phyloP scores from a whole-genome alignment of 140 eudicot species.

The Flaveria floridana region DNA sequence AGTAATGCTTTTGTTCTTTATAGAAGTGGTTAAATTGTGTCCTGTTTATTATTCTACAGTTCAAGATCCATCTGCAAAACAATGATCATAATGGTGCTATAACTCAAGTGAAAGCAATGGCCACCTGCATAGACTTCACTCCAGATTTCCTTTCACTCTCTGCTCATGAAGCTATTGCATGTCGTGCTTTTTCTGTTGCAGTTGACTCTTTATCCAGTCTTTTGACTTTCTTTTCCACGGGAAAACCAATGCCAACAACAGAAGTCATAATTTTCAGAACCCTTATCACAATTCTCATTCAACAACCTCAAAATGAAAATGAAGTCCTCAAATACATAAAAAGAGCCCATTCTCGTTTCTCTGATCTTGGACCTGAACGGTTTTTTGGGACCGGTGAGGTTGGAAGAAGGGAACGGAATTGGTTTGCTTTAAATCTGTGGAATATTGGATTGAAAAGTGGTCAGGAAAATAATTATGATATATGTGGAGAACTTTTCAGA shows the following conservation, averaged over 20 bases:
- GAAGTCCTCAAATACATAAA: conserved; percentile 78
- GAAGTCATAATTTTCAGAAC: conserved; percentile 81
- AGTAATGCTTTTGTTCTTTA: neutral
- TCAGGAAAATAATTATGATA: conserved; percentile 52
- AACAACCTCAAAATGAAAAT: conserved; percentile 49
- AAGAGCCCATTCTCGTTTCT: conserved; percentile 53
- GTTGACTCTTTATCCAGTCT: conserved; percentile 70
- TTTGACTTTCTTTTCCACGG: conserved; percentile 60
- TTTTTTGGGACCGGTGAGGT: conserved; percentile 85
- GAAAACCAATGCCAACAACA: conserved; percentile 74
- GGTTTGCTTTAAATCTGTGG: conserved; percentile 79
- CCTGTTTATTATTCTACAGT: conserved; percentile 45
- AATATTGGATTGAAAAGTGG: conserved; percentile 71
- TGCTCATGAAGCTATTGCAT: conserved; percentile 93
- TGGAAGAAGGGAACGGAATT: conserved; percentile 73
- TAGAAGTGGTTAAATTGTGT: neutral
- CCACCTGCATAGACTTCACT: conserved; percentile 76
- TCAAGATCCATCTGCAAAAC: conserved; percentile 77
- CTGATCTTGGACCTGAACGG: conserved; percentile 68
- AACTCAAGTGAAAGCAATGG: conserved; percentile 77
- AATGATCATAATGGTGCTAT: conserved; percentile 69
- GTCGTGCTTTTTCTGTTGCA: conserved; percentile 71
- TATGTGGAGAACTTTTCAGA: conserved; percentile 60
- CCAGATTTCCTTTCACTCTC: conserved; percentile 83
- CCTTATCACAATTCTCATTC: conserved; percentile 61